Evolutionary conservation across 1,139 yeast species (phyloP).

Genomic region (Debaryomycetaceae sp.): DNA sequence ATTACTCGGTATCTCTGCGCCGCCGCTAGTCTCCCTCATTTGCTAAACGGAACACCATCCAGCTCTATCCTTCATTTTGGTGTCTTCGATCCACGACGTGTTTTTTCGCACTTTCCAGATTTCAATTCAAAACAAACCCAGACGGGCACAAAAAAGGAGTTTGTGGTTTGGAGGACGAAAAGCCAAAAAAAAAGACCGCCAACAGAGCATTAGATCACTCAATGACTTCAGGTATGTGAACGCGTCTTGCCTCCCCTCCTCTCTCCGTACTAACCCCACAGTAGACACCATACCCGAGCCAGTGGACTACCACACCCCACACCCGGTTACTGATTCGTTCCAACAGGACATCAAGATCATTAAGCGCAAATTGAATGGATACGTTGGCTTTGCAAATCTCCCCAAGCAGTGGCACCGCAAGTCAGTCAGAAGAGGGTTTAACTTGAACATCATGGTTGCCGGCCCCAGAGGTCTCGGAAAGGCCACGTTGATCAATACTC

Average conservation of each 20-base stretch:
- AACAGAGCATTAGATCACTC: background rate
- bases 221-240: conserved; percentile 12
- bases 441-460: conserved; percentile 81
- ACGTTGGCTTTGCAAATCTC: conserved; percentile 95
- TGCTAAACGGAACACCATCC: too few relatives aligned
- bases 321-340: conserved; percentile 14
- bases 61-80: too few relatives aligned
- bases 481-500: conserved; percentile 84
- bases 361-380: conserved; percentile 81
- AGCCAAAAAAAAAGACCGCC: too few relatives aligned
- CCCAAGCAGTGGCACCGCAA: conserved; percentile 99
- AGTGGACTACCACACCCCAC: conserved; percentile 8
- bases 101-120: conserved; percentile 9
- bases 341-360: conserved; percentile 52
- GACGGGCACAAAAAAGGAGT: too few relatives aligned
- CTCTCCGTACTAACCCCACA: conserved; percentile 3
- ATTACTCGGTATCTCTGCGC: too few relatives aligned
- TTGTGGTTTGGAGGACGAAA: too few relatives aligned
- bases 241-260: too few relatives aligned
- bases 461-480: conserved; percentile 95
- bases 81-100: conserved; percentile 8
- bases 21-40: too few relatives aligned
- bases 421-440: conserved; percentile 91
- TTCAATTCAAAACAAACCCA: conserved; percentile 9
- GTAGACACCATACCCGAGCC: conserved; percentile 8